Evolutionary conservation across 768 basidiomycete genomes (phyloP).

Genomic region (Boletus rubroflammeus): DNA sequence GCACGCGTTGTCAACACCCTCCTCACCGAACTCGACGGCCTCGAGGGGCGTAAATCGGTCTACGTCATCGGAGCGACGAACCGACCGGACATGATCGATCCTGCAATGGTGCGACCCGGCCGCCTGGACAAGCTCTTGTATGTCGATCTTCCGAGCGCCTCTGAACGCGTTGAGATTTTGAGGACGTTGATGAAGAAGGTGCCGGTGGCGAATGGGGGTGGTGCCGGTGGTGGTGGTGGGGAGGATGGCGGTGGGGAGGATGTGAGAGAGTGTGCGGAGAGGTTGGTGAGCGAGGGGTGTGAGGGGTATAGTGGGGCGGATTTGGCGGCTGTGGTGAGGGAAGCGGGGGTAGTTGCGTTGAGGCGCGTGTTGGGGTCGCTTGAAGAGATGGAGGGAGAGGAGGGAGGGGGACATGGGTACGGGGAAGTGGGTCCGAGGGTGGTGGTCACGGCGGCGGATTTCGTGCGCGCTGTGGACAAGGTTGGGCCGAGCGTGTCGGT

Average conservation of each 20-base stretch:
- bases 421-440: not conserved
- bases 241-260: not conserved
- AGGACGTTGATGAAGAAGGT: conserved; percentile 70
- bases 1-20: conserved; percentile 90
- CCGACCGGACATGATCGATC: conserved; percentile 95
- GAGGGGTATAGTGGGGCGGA: conserved; percentile 94
- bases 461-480: not conserved
- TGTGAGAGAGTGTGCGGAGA: conserved; percentile 31
- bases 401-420: not conserved
- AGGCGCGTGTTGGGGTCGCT: conserved; percentile 64
- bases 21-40: conserved; percentile 89
- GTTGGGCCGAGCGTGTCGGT: not conserved
- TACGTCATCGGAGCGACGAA: conserved; percentile 96
- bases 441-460: not conserved
- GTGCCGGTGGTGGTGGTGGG: not conserved
- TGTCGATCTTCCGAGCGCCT: conserved; percentile 74
- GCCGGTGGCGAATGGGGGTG: conserved; percentile 42
- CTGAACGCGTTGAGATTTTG: conserved; percentile 82
- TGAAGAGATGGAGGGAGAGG: conserved; percentile 49
- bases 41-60: conserved; percentile 80
- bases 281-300: conserved; percentile 57
- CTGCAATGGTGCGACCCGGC: conserved; percentile 96
- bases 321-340: conserved; percentile 80
- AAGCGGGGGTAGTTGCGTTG: conserved; percentile 86
- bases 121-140: conserved; percentile 92